Conservation (phyloP, 2,329 filamentous ascomycete species). For the Calycina marina region DNA sequence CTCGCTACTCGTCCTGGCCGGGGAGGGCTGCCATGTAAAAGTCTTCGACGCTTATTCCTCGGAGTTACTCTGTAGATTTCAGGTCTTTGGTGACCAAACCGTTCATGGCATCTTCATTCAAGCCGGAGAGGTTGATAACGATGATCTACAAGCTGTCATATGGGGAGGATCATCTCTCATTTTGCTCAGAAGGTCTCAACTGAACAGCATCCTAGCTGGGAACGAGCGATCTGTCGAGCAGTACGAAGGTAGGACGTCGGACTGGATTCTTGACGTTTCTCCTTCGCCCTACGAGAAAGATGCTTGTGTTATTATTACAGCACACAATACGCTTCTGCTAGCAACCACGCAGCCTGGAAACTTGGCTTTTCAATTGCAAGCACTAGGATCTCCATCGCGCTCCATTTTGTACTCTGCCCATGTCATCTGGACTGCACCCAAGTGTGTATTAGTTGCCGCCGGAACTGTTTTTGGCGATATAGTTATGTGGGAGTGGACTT, state of each 20-base stretch:
- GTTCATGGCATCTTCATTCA: conserved; percentile 56
- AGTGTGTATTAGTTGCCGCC: conserved; percentile 59
- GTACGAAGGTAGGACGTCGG: conserved; percentile 36
- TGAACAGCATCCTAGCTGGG: conserved; percentile 8
- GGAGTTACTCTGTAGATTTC: conserved; percentile 27
- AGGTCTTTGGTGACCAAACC: conserved; percentile 51
- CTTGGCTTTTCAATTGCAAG: conserved; percentile 27
- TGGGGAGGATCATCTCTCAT: conserved; percentile 52
- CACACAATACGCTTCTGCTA: conserved; percentile 68
- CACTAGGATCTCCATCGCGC: conserved; percentile 49
- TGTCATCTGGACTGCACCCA: conserved; percentile 43
- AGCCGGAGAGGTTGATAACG: conserved; percentile 6
- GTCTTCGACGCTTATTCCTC: conserved; percentile 29
- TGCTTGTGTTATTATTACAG: conserved; percentile 54
- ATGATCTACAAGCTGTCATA: conserved; percentile 32
- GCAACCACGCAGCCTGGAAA: conserved; percentile 24
- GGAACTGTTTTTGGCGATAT: conserved; percentile 95
- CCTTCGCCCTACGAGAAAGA: conserved; percentile 31
- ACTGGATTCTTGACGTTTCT: conserved; percentile 65
- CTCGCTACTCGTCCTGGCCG: conserved; percentile 35
- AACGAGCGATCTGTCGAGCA: conserved; percentile 8
- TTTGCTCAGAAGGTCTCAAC: conserved; percentile 22
- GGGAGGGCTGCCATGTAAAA: conserved; percentile 43
- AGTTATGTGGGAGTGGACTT: conserved; percentile 64
- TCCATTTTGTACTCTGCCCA: conserved; percentile 83